These are phyloP conservation scores for Botryosphaeria dothidea DNA, from an alignment of 2,329 filamentous ascomycete genomes.

Conservation along the genomic window DNA sequence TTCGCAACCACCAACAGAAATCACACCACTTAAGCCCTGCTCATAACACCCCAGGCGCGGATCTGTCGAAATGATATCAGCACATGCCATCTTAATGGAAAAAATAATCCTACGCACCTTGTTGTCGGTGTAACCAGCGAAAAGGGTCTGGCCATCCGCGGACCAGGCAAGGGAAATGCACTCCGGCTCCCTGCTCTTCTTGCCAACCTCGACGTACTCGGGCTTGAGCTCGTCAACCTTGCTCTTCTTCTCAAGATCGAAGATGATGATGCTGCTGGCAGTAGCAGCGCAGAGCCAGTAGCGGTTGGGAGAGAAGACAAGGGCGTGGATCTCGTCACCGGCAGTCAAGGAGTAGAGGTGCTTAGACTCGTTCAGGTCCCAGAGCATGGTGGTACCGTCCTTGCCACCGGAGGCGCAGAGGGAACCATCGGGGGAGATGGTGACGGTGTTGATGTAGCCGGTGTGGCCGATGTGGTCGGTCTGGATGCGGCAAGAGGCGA, in stretches of 20 bases:
- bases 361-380: conserved; percentile 99
- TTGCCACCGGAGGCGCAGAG: conserved; percentile 99
- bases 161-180: conserved; percentile 97
- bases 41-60: conserved; percentile 45
- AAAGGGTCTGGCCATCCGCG: conserved; percentile 97
- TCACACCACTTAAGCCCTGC: conserved; percentile 39
- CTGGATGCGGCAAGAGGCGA: conserved; percentile 98
- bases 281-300: conserved; percentile 99
- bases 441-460: conserved; percentile 99
- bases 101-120: conserved; percentile 47
- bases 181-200: conserved; percentile 99
- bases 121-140: conserved; percentile 99
- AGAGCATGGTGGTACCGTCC: conserved; percentile 99
- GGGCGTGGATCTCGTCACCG: conserved; percentile 99
- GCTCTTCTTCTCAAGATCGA: conserved; percentile 99
- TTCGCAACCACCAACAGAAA: conserved; percentile 21
- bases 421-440: conserved; percentile 98
- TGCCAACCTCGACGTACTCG: conserved; percentile 91
- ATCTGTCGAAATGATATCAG: conserved; percentile 24
- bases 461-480: conserved; percentile 99
- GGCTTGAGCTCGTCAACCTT: conserved; percentile 99
- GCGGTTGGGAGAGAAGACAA: conserved; percentile 99
- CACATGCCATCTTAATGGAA: neutral
- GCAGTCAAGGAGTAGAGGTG: conserved; percentile 99
- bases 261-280: conserved; percentile 98